These are phyloP conservation scores for Aspergillus sp. DNA, from an alignment of 2,329 filamentous ascomycete genomes.

Conservation along the genomic window DNA sequence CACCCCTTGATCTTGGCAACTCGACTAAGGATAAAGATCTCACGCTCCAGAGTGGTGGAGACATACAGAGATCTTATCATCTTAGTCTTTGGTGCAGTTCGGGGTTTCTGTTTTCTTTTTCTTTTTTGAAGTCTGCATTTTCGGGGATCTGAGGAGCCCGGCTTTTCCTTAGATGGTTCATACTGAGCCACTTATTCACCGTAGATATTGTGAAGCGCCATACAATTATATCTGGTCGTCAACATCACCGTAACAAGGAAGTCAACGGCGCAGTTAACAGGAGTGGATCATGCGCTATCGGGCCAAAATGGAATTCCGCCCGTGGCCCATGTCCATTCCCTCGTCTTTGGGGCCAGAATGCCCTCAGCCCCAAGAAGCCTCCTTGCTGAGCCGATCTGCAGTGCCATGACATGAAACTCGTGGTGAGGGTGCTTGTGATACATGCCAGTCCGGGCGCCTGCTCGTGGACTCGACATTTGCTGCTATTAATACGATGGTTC, in stretches of 20 bases:
- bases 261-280: not conserved
- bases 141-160: not conserved
- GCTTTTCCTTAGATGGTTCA: not conserved
- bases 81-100: not conserved
- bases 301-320: conserved; percentile 3
- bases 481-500: conserved; percentile 8
- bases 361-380: not conserved
- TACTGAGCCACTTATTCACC: not conserved
- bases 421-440: conserved; percentile 6
- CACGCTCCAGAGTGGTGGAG: conserved; percentile 17
- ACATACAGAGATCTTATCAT: not conserved
- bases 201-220: not conserved
- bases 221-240: not conserved
- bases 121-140: not conserved
- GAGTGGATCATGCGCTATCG: not conserved
- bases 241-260: not conserved
- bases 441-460: conserved; percentile 8
- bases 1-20: conserved; percentile 26
- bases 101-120: not conserved
- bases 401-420: conserved; percentile 16
- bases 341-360: conserved; percentile 3
- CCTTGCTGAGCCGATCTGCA: conserved; percentile 4
- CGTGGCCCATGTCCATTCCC: not conserved
- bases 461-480: not conserved
- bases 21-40: conserved; percentile 28